Evolutionary conservation across 306 rosid species (phyloP).

Genomic region (Begonia peltatifolia): DNA sequence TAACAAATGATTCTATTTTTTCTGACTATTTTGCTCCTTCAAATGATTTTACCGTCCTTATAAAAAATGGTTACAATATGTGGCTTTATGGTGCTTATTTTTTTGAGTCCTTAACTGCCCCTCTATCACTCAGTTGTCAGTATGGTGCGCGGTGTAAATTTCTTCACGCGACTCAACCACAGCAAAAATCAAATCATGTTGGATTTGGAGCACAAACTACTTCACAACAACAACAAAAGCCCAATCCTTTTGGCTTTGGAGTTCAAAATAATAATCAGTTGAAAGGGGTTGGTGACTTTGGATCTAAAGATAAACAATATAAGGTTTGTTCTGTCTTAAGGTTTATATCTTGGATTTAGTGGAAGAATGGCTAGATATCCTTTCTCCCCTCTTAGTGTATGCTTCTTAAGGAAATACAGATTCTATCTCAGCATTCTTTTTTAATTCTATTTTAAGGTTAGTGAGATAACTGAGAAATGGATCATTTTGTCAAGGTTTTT

Average conservation of each 20-base stretch:
- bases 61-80: background rate
- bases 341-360: background rate
- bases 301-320: conserved; percentile 28
- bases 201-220: conserved; percentile 33
- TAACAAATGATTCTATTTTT: background rate
- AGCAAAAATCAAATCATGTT: conserved; percentile 27
- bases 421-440: too few relatives aligned
- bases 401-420: too few relatives aligned
- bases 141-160: conserved; percentile 62
- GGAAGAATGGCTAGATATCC: too few relatives aligned
- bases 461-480: too few relatives aligned
- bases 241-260: conserved; percentile 81
- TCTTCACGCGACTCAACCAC: conserved; percentile 41
- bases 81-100: background rate
- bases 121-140: conserved; percentile 48
- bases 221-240: conserved; percentile 31
- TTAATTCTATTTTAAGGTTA: too few relatives aligned
- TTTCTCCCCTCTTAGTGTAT: too few relatives aligned
- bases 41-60: background rate
- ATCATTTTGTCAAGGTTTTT: too few relatives aligned
- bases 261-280: conserved; percentile 31
- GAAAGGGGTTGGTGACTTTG: conserved; percentile 19
- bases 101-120: background rate
- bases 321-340: conserved; percentile 32
- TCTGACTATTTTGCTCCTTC: background rate